phyloP scores from a whole-genome alignment of 2,329 filamentous ascomycete species.

The Paraconiothyrium sp. region DNA sequence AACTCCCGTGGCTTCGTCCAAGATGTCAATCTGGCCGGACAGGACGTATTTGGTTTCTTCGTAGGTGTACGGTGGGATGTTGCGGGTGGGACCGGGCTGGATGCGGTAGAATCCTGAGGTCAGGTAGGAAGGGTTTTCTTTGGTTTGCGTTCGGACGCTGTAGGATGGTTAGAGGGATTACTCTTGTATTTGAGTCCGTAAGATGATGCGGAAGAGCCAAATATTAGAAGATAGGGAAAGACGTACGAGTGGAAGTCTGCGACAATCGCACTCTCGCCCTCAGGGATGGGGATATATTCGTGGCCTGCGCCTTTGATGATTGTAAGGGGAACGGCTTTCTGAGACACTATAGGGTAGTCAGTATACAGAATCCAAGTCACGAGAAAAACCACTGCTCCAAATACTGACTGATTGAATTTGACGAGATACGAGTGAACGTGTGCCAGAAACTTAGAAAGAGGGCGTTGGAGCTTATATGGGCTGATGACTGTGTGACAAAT shows the following conservation, averaged over 20 bases:
- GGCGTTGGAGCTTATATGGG: not conserved
- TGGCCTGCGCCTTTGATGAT: conserved; percentile 38
- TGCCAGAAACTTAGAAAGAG: not conserved
- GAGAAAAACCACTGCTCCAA: not conserved
- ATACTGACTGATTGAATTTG: not conserved
- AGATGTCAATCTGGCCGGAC: conserved; percentile 33
- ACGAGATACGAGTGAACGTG: not conserved
- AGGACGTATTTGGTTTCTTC: conserved; percentile 39
- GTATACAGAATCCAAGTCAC: not conserved
- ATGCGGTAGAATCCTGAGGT: conserved; percentile 40
- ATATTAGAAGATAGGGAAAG: too few relatives aligned
- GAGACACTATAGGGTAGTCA: conserved; percentile 25
- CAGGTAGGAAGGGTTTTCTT: conserved; percentile 33
- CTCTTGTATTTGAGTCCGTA: not conserved
- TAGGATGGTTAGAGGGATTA: not conserved
- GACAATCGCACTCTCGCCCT: conserved; percentile 34
- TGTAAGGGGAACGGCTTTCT: conserved; percentile 32
- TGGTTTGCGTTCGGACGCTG: conserved; percentile 32
- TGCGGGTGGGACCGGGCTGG: conserved; percentile 30
- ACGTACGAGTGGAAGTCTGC: conserved; percentile 32
- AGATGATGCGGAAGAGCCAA: too few relatives aligned
- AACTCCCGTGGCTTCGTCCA: conserved; percentile 36
- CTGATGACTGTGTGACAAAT: not conserved
- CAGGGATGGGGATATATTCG: conserved; percentile 33
- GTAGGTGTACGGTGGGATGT: conserved; percentile 28